These are phyloP conservation scores for Suhomyces anneliseae DNA, from an alignment of 1,139 yeast species.

Conservation along the genomic window DNA sequence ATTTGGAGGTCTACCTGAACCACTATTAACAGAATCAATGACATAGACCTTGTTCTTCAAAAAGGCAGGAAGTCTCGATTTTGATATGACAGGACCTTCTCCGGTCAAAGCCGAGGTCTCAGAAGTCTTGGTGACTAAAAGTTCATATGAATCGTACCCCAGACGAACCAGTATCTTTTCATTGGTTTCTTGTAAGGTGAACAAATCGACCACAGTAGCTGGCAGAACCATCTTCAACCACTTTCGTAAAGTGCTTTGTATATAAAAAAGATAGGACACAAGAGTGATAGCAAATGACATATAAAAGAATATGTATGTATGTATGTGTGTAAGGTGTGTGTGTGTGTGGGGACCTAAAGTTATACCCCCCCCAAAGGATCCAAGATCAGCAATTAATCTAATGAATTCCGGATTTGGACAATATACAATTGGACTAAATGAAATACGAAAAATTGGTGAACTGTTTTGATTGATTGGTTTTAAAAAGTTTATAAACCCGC, in stretches of 20 bases:
- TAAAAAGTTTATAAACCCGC: too few species aligned
- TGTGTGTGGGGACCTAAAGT: background rate
- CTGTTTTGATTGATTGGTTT: too few species aligned
- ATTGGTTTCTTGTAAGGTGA: conserved; percentile 3
- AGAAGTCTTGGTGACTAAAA: background rate
- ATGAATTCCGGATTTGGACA: too few species aligned
- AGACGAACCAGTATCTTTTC: conserved; percentile 6
- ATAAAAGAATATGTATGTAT: background rate
- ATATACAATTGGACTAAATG: too few species aligned
- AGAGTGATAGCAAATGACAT: conserved; percentile 3
- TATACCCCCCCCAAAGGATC: background rate
- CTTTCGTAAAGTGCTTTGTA: conserved; percentile 1
- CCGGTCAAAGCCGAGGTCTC: background rate
- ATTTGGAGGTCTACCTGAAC: conserved; percentile 45
- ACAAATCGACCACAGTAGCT: conserved; percentile 1
- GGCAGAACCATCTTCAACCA: conserved; percentile 2
- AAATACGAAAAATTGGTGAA: too few species aligned
- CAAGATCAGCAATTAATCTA: background rate
- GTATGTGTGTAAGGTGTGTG: background rate
- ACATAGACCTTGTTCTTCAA: conserved; percentile 12
- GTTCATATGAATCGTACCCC: background rate
- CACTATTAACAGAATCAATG: conserved; percentile 60
- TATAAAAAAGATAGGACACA: conserved; percentile 4
- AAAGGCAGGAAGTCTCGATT: background rate
- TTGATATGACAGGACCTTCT: background rate